Conservation (phyloP, 768 basidiomycete species). For the Leccinum sublutescens region DNA sequence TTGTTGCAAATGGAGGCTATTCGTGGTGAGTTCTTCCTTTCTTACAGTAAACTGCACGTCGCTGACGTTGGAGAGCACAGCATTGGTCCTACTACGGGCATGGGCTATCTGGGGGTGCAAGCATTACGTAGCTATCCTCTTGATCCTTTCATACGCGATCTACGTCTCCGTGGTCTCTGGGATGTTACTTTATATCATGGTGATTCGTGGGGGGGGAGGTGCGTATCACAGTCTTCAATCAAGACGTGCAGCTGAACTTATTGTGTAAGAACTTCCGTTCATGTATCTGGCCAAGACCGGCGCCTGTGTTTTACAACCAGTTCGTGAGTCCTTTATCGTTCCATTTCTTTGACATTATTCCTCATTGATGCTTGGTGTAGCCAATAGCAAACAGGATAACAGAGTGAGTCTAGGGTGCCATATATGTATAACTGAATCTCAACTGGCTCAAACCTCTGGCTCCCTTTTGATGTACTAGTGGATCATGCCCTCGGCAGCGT, state of each 20-base stretch:
- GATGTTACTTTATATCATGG: background rate
- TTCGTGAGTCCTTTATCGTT: background rate
- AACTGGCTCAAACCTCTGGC: background rate
- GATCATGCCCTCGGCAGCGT: background rate
- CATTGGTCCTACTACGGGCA: conserved; percentile 14
- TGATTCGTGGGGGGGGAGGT: fast-evolving
- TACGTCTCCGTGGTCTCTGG: background rate
- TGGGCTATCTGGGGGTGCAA: conserved; percentile 18
- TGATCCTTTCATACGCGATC: background rate
- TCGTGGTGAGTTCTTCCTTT: conserved; percentile 6
- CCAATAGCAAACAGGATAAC: background rate
- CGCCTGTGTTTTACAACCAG: background rate
- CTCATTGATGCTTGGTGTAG: background rate
- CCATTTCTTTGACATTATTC: background rate
- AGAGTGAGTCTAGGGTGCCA: background rate
- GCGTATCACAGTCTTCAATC: background rate
- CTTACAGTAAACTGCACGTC: background rate
- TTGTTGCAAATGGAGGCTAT: conserved; percentile 5
- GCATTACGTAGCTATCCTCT: background rate
- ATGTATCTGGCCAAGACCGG: background rate
- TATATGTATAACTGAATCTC: background rate
- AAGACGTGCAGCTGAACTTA: background rate
- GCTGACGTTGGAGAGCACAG: background rate
- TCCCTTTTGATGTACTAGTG: background rate
- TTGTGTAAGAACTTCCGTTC: background rate